These are phyloP conservation scores for Hanseniaspora guilliermondii DNA, from an alignment of 805 yeast species.

Conservation along the genomic window DNA sequence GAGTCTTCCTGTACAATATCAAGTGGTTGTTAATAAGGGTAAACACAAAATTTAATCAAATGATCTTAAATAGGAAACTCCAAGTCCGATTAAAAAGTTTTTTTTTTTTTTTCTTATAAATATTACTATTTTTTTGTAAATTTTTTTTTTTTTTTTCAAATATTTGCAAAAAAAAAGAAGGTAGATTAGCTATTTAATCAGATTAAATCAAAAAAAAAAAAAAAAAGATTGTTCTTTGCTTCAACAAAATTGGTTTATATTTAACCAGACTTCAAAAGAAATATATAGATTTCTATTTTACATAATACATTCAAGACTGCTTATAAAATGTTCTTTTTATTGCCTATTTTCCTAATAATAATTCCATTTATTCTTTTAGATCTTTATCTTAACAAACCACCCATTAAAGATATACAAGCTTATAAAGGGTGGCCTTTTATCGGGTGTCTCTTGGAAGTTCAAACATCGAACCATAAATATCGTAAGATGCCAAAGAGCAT, in stretches of 20 bases:
- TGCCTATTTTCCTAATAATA: background rate
- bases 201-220: no score
- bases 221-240: no score
- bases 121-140: no score
- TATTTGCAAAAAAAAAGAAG: background rate
- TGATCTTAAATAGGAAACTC: background rate
- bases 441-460: conserved; percentile 3
- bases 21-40: conserved; percentile 43
- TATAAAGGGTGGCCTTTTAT: conserved; percentile 5
- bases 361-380: background rate
- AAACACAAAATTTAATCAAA: conserved; percentile 5
- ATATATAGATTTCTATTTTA: background rate
- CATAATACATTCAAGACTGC: background rate
- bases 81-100: conserved; percentile 5
- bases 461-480: background rate
- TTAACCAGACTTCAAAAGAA: background rate
- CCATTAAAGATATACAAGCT: conserved; percentile 1
- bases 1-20: conserved; percentile 50
- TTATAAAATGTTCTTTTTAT: background rate
- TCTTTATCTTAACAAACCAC: background rate
- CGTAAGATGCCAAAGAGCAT: background rate
- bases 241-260: no score
- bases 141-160: background rate
- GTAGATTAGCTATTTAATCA: background rate
- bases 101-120: no score